These are phyloP conservation scores for Didymella segeticola DNA, from an alignment of 2,329 filamentous ascomycete genomes.

Conservation along the genomic window DNA sequence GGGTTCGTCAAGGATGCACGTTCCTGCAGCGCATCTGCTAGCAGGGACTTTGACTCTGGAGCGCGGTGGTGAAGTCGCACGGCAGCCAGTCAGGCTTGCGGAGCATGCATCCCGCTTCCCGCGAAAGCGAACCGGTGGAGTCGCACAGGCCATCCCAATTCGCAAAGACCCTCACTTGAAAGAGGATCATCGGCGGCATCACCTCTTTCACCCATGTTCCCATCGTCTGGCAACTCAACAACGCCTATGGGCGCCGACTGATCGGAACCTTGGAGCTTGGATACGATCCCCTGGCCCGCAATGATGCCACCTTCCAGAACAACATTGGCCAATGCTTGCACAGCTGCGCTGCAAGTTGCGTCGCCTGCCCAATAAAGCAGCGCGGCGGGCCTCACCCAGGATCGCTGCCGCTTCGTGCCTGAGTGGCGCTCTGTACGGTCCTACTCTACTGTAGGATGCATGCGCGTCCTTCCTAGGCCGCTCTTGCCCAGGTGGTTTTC, in stretches of 20 bases:
- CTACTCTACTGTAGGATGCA: neutral
- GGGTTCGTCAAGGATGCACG: conserved; percentile 7
- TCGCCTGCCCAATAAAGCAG: conserved; percentile 6
- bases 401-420: conserved; percentile 9
- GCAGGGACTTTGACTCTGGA: conserved; percentile 9
- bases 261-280: conserved; percentile 6
- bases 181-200: conserved; percentile 12
- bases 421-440: conserved; percentile 1
- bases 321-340: conserved; percentile 3
- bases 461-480: conserved; percentile 2
- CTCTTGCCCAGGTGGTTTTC: conserved; percentile 1
- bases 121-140: conserved; percentile 20
- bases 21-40: conserved; percentile 14
- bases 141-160: conserved; percentile 6
- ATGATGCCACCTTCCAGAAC: conserved; percentile 15
- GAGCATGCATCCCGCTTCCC: conserved; percentile 14
- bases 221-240: conserved; percentile 11
- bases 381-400: conserved; percentile 11
- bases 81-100: conserved; percentile 13
- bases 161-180: neutral
- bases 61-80: neutral
- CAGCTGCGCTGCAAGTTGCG: neutral
- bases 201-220: conserved; percentile 12
- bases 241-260: conserved; percentile 10
- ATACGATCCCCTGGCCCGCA: neutral